These are phyloP conservation scores for Neopestalotiopsis sp. DNA, from an alignment of 2,329 filamentous ascomycete genomes.

Conservation along the genomic window DNA sequence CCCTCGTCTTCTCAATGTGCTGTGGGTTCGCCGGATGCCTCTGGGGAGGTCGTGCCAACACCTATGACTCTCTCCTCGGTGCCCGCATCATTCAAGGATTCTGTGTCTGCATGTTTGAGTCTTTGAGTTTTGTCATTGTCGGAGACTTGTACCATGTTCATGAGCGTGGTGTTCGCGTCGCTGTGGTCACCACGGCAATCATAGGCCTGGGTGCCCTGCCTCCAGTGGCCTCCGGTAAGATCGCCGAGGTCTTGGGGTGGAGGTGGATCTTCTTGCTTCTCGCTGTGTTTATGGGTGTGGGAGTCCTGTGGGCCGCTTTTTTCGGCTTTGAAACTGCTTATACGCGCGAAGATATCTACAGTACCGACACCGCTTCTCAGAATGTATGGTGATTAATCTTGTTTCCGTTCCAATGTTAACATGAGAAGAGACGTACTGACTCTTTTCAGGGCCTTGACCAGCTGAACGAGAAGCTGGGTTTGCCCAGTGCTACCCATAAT, in stretches of 20 bases:
- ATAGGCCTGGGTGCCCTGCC: not conserved
- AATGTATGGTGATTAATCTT: no score
- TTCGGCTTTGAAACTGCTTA: not conserved
- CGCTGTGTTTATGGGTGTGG: not conserved
- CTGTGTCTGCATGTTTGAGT: no score
- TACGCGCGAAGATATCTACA: not conserved
- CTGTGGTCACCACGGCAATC: not conserved
- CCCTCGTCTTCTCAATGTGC: no score
- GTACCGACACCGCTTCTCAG: not conserved
- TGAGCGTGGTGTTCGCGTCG: not conserved
- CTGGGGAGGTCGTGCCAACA: no score
- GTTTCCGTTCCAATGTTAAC: no score
- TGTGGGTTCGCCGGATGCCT: no score
- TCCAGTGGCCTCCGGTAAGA: not conserved
- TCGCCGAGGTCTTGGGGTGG: not conserved
- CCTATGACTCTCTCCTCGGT: no score
- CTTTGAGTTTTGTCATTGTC: not conserved
- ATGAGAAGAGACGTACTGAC: no score
- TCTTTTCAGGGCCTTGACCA: no score
- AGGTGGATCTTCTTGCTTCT: not conserved
- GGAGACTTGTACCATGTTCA: constrained; percentile 4
- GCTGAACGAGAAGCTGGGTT: no score
- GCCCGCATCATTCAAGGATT: no score
- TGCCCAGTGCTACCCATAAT: no score
- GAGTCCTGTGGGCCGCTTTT: not conserved